Evolutionary conservation across 768 basidiomycete species (phyloP).

Genomic region (Russula compacta): DNA sequence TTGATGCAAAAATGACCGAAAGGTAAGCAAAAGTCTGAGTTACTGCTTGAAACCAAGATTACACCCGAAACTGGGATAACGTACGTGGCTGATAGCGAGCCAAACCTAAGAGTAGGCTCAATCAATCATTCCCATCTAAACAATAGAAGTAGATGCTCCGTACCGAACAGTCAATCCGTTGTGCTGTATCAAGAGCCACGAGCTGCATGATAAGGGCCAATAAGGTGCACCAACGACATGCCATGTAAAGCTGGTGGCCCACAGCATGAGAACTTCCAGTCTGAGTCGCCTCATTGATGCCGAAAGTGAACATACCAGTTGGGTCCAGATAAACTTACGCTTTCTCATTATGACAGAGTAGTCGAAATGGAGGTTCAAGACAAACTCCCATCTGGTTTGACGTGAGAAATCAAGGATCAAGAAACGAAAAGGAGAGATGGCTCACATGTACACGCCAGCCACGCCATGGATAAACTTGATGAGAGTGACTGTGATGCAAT

Average conservation of each 20-base stretch:
- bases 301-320: neutral
- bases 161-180: slow-evolving; percentile 1
- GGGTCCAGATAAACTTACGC: no score
- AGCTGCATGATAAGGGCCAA: neutral
- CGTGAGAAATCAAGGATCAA: neutral
- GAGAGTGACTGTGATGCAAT: neutral
- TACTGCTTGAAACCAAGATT: neutral
- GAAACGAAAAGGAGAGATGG: neutral
- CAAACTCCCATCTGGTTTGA: neutral
- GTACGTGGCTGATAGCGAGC: neutral
- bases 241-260: slow-evolving; percentile 2
- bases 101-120: neutral
- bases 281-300: neutral
- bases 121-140: neutral
- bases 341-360: no score
- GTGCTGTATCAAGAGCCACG: neutral
- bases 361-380: neutral
- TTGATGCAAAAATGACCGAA: slow-evolving; percentile 6
- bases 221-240: neutral
- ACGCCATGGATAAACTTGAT: neutral
- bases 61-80: neutral
- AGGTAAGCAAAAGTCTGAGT: neutral
- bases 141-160: neutral
- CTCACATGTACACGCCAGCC: neutral
- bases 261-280: neutral